phyloP scores from a whole-genome alignment of 2,329 filamentous ascomycete species.

The Penicillium griseofulvum region DNA sequence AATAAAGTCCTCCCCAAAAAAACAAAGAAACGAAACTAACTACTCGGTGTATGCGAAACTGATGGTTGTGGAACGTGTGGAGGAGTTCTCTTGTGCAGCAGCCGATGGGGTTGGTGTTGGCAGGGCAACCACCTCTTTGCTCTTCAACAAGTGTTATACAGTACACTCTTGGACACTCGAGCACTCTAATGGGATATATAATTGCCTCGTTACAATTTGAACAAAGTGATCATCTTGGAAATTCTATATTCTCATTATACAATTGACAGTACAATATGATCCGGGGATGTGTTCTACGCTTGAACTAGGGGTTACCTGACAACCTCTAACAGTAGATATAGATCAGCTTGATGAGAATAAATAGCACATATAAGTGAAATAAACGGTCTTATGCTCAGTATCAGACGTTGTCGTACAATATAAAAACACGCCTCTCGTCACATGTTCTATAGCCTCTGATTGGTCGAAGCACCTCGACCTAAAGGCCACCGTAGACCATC shows the following conservation, averaged over 20 bases:
- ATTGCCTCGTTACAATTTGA: neutral
- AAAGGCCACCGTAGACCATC: constrained; percentile 42
- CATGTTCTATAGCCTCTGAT: constrained; percentile 29
- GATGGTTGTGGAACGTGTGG: constrained; percentile 15
- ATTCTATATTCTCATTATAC: neutral
- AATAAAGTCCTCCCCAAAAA: constrained; percentile 13
- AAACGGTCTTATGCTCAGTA: neutral
- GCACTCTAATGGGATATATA: neutral
- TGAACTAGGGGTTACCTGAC: neutral
- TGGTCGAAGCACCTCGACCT: constrained; percentile 32
- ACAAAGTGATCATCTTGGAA: neutral
- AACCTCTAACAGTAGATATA: neutral
- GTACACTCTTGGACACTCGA: neutral
- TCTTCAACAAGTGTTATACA: neutral
- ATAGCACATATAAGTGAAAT: neutral
- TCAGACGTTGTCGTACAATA: neutral
- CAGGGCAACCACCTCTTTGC: constrained; percentile 18
- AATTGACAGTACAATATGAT: neutral
- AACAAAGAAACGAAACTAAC: constrained; percentile 18
- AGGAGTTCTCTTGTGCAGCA: constrained; percentile 16
- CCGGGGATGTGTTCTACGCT: neutral
- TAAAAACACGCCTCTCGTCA: constrained; percentile 8
- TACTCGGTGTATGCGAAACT: constrained; percentile 19
- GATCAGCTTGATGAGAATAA: neutral
- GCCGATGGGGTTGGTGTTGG: constrained; percentile 17